Base-by-base conservation (phyloP, 805 yeast genomes). In the Schwanniomyces vanrijiae region DNA sequence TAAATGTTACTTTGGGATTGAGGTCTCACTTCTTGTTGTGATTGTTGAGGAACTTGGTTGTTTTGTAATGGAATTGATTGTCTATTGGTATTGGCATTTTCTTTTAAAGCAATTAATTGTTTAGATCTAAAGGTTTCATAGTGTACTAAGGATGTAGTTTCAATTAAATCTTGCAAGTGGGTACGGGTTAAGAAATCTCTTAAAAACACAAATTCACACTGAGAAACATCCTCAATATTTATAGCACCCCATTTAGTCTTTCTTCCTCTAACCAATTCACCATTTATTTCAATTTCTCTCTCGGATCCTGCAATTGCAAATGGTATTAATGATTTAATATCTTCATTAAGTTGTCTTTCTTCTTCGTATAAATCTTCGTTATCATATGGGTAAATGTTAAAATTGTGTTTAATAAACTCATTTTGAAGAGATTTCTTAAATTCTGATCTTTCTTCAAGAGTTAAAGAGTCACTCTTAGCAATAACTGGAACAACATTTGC, bases 271-370 rank as follows among this genome's bases (percentile, higher is more conserved):
- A 90, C 87, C 21, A 78, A 71, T 59, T 85, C 88, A 37, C 96
- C 97, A 60, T 84, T 83, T 45, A 87, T 76, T 45, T 82, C 79
- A 53, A 88, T 80, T 57, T 86, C 86, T 47, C 78, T 82, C 64
- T 90, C 95, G 10, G 96, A 86, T 38, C 98, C 99, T 47, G 91
- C 90, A 33, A 92, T 83, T 1, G 98, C 98, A 74, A 94, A 92
- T 22, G 99, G 99, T 55, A 91, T 80, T 59, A 87, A 76, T 8
- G 74, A 67, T 69, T 86, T 81, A 59, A 87, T 86, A 60, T 86
- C 89, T 54, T 79, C 80, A 61, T 87, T 87, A 59, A 87, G 75
- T 61, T 84, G 90, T 55, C 75, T 72, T 62, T 86, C 92, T 55
- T 86, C 92, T 14, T 80, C 86, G 45, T 82, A 79, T 57, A 85